phyloP scores from a whole-genome alignment of 805 yeast species.

The Barnettozyma botsteinii region DNA sequence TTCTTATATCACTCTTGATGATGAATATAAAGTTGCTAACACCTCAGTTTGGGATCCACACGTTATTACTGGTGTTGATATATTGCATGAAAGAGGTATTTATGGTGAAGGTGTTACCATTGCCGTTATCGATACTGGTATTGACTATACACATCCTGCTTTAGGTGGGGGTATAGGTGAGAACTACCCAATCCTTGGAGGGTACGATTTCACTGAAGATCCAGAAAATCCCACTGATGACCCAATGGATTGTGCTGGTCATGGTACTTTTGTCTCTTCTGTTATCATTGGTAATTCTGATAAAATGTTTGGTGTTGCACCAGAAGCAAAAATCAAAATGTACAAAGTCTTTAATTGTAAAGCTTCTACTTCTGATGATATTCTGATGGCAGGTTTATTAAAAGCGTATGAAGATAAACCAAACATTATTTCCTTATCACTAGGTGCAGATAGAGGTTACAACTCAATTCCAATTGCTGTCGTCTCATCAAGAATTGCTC shows the following conservation, averaged over 20 bases:
- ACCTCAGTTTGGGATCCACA: slow-evolving; percentile 7
- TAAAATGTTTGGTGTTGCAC: slow-evolving; percentile 12
- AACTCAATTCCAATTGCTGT: slow-evolving; percentile 8
- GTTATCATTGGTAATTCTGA: slow-evolving; percentile 10
- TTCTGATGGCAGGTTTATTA: slow-evolving; percentile 12
- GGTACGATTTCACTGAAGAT: slow-evolving; percentile 11
- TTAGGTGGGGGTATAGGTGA: slow-evolving; percentile 12
- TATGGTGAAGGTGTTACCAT: slow-evolving; percentile 7
- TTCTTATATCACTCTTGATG: slow-evolving; percentile 6
- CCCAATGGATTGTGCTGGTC: slow-evolving; percentile 17
- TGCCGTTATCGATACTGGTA: slow-evolving; percentile 10
- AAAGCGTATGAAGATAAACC: slow-evolving; percentile 13
- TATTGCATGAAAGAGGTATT: slow-evolving; percentile 8
- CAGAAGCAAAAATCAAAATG: slow-evolving; percentile 12
- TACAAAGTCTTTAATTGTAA: slow-evolving; percentile 14
- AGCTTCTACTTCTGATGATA: slow-evolving; percentile 9
- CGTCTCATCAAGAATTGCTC: slow-evolving; percentile 11
- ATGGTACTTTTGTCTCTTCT: slow-evolving; percentile 17
- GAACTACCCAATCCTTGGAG: slow-evolving; percentile 11
- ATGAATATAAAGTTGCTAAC: background rate
- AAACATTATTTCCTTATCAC: slow-evolving; percentile 12
- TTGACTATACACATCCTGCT: slow-evolving; percentile 6
- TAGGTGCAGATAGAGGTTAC: slow-evolving; percentile 13
- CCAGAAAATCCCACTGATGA: slow-evolving; percentile 8
- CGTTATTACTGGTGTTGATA: slow-evolving; percentile 6